Evolutionary conservation across 441 rosid genomes (phyloP), one percentile per base, ranked within the genome.

Genomic region (Adansonia gregorii): DNA sequence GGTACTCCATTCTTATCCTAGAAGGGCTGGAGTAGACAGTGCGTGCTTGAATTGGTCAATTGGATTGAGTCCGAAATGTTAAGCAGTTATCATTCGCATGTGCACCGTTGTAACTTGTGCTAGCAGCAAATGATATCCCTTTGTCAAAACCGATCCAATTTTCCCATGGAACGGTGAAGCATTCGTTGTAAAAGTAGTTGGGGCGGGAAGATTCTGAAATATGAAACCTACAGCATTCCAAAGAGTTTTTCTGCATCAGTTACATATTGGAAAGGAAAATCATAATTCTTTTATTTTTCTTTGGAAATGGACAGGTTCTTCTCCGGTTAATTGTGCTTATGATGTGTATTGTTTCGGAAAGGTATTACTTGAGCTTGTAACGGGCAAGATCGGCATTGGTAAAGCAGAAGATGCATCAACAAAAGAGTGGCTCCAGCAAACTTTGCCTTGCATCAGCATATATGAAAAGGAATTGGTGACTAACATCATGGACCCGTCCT

Each of bases 331-430:
- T 10, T 49, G 54, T 49, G 54, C 54, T 9, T 49, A 49, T 10
- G 54, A 49, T 3, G 54, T 49, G 14, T 49, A 49, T 14, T 49
- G 54, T 9, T 49, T 49, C 12, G 14, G 54, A 2, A 49, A 49
- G 14, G 54, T 49, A 49, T 49, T 49, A 49, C 54, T 49, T 10
- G 92, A 88, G 84, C 92, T 89, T 35, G 83, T 91, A 74, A 88
- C 95, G 6, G 95, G 95, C 11, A 89, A 87, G 80, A 73, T 87
- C 4, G 93, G 95, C 65, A 84, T 88, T 31, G 85, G 90, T 79
- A 78, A 72, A 64, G 84, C 87, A 67, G 88, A 85, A 8, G 86
- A 86, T 52, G 39, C 84, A 20, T 58, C 86, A 19, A 78, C 84
- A 58, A 89, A 80, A 55, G 88, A 84, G 45, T 83, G 88, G 81